phyloP scores from a whole-genome alignment of 2,329 filamentous ascomycete species.

The Sporothrix pallida region DNA sequence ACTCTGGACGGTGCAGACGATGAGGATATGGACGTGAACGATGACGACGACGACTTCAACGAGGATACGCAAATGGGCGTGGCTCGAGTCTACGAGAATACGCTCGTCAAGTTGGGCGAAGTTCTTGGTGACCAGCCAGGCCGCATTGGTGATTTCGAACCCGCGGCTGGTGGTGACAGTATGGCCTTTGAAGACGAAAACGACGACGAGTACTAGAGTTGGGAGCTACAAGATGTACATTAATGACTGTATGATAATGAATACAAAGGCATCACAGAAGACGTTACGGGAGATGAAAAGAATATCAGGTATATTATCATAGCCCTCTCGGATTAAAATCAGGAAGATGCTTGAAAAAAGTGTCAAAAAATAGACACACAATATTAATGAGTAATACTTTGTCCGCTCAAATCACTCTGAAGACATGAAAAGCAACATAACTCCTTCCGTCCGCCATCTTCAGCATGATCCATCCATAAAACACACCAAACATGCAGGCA shows the following conservation, averaged over 20 bases:
- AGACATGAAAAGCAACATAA: not conserved
- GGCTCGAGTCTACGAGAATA: constrained; percentile 78
- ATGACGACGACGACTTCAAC: constrained; percentile 45
- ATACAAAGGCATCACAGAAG: not conserved
- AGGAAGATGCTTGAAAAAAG: not conserved
- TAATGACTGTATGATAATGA: constrained; percentile 23
- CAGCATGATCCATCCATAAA: not conserved
- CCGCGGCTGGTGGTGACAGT: not conserved
- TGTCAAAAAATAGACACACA: not conserved
- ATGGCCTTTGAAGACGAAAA: constrained; percentile 24
- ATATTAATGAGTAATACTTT: not conserved
- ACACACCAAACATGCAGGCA: not conserved
- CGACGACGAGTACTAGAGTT: constrained; percentile 28
- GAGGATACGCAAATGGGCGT: constrained; percentile 67
- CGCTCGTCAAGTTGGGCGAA: constrained; percentile 75
- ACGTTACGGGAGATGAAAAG: not conserved
- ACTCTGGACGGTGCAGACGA: not conserved
- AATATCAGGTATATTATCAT: not conserved
- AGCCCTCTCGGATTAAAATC: not conserved
- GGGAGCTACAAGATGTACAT: too few relatives aligned
- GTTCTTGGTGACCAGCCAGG: constrained; percentile 57
- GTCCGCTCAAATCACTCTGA: not conserved
- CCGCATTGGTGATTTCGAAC: constrained; percentile 30
- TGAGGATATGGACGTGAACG: constrained; percentile 40
- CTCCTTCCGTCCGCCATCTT: not conserved